Evolutionary conservation across 371 early-diverging fungal species (phyloP), one percentile per base, ranked within the genome.

Genomic region (Mucor piriformis): DNA sequence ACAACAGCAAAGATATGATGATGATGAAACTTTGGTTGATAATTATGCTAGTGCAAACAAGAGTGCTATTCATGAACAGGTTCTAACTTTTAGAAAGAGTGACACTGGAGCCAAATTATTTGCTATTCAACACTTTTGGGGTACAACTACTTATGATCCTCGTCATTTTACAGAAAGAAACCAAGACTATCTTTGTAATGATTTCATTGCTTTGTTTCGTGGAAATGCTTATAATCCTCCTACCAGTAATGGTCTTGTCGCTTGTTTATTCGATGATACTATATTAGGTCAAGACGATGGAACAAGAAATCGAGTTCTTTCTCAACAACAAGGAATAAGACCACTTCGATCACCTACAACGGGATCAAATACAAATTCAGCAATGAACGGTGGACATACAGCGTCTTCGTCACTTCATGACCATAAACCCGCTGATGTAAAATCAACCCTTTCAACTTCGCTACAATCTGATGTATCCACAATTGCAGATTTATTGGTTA

Each of bases 91-190:
- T 2, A 76, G 75, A 7, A 77, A 80, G 50, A 71, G 70, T 29
- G 73, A 72, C 6, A 81, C 70, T 23, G 72, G 72, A 44, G 64
- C 75, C 10, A 64, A 61, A 8, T n/a, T 64, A 4, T 94, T 94
- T 66, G 75, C 81, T 40, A 82, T 96, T 48, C 84, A 87, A 59
- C 97, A 96, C 69, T 94, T 85, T 68, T 82, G 88, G 50, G 86
- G 83, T 25, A 72, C 83, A 57, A 87, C 88, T n/a, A 81, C 76
- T 3, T 96, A 96, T 63, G 82, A 83, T 27, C 80, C 85, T 38
- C 79, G 80, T 33, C 81, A 83, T 16, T 91, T 95, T 58, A 61
- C 87, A 54, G 88, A 86, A 27, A 61, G 73, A 55, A 92, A 94
- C 70, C 72, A 81, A 44, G 93, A 90, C 50, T 76, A 83, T 48